Base-by-base conservation (phyloP, 495 filamentous ascomycete species). In the Rhizodiscina lignyota region DNA sequence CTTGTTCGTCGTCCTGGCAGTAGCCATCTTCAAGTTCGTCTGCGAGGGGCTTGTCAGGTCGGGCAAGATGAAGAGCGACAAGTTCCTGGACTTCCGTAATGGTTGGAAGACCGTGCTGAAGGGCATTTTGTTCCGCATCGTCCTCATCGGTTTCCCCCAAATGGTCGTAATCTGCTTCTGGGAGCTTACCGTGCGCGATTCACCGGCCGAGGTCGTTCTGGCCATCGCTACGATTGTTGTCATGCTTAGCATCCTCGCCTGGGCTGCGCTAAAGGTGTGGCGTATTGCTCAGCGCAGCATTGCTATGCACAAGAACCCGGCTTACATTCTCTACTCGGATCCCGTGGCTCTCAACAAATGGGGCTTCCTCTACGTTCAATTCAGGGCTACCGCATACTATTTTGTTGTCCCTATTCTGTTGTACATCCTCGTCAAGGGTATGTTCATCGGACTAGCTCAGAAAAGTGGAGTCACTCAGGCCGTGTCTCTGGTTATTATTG, bases 331-430 rank as follows among this genome's bases (percentile, higher is more conserved):
- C 24, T 97, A 92, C 63, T 94, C 89, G 5, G 89, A 97, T 49
- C 83, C 85, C 6, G 67, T 79, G 33, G 74, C 80, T 22, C 61
- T 97, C 39, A 94, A 97, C 72, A 92, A 94, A 61, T 94, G 89
- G 89, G 89, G 89, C 12, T 97, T 96, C 61, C 62, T 97, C 20
- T 97, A 97, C 52, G 83, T 97, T 37, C 89, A 94, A 54, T 96
- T 93, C 64, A 79, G 86, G 38, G 87, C 89, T 16, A 87, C 87
- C 1, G 82, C 84, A 4, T 97, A 97, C 64, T 97, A 92, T 63
- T 97, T 91, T 54, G 79, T 96, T 50, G 72, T 91, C 12, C 87
- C 86, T 0, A 53, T 79, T 26, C 66, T 97, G 24, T 48, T 63
- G 26, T 94, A 96, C 49, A 72, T 78, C 21, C 53, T 96, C 11